Evolutionary conservation across 78 protist species (phyloP).

Genomic region (Chrysochromulina tobinii): DNA sequence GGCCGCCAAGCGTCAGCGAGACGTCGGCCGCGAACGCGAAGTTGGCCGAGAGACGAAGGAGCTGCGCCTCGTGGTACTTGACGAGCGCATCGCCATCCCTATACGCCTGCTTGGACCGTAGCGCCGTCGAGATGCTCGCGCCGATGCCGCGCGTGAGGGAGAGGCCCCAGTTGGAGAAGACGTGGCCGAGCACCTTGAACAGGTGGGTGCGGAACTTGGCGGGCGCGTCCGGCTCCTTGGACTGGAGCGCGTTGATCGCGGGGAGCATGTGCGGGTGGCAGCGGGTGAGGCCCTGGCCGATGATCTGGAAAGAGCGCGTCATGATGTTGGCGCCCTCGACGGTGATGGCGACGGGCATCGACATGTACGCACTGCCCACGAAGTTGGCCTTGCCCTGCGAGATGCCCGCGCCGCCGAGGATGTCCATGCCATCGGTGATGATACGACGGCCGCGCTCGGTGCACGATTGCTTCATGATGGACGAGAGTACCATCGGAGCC

Average conservation of each 20-base stretch:
- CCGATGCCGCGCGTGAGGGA: constrained; percentile 4
- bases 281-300: constrained; percentile 56
- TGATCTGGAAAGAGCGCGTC: constrained; percentile 51
- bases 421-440: constrained; percentile 52
- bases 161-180: constrained; percentile 18
- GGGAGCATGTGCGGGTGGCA: constrained; percentile 49
- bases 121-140: neutral
- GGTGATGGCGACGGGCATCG: constrained; percentile 46
- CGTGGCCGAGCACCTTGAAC: constrained; percentile 27
- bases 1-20: constrained; percentile 49
- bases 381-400: constrained; percentile 31
- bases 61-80: constrained; percentile 57
- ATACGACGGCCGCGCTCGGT: constrained; percentile 31
- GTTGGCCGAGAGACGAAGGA: constrained; percentile 37
- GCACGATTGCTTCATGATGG: constrained; percentile 55
- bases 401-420: constrained; percentile 56
- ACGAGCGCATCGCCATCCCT: neutral
- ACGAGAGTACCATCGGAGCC: constrained; percentile 52
- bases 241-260: constrained; percentile 29
- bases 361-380: constrained; percentile 32
- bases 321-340: constrained; percentile 62
- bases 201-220: constrained; percentile 4
- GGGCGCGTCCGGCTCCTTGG: constrained; percentile 29
- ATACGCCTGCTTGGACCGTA: neutral
- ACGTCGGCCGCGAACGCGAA: constrained; percentile 53